phyloP scores from a whole-genome alignment of 306 rosid species.

The Adenanthera pavonina region DNA sequence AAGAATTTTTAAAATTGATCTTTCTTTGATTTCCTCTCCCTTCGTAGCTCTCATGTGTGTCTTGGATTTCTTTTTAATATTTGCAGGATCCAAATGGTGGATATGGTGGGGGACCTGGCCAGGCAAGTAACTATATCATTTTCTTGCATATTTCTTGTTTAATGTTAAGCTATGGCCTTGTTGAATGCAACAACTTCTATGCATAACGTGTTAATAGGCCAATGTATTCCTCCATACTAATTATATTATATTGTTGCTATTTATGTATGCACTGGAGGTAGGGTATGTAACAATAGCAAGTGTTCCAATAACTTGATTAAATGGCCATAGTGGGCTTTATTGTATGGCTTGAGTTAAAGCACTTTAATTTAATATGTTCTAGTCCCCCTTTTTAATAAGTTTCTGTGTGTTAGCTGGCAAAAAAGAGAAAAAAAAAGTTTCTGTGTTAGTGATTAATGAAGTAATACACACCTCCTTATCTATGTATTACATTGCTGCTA shows the following conservation, averaged over 20 bases:
- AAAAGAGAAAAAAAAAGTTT: too few species aligned
- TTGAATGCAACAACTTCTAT: conserved; percentile 11
- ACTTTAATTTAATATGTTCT: not conserved
- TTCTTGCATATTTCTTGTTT: conserved; percentile 27
- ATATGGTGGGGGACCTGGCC: conserved; percentile 96
- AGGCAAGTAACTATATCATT: conserved; percentile 62
- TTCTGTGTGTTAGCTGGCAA: not conserved
- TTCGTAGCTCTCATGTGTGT: conserved; percentile 9
- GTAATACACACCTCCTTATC: conserved; percentile 10
- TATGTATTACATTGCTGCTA: not conserved
- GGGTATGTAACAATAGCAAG: not conserved
- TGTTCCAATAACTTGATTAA: not conserved
- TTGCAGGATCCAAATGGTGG: conserved; percentile 87
- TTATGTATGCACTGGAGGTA: not conserved
- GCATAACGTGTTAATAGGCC: not conserved
- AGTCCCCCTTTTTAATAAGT: not conserved
- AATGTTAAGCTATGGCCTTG: conserved; percentile 27
- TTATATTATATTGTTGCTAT: not conserved
- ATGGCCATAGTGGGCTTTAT: not conserved
- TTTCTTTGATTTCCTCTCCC: conserved; percentile 31
- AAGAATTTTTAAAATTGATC: not conserved
- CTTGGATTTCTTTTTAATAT: conserved; percentile 31
- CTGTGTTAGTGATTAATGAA: not conserved
- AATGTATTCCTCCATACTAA: conserved; percentile 19
- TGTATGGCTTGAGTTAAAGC: not conserved